Conservation (phyloP, 2,329 filamentous ascomycete species). For the Aspergillus pseudotamarii region DNA sequence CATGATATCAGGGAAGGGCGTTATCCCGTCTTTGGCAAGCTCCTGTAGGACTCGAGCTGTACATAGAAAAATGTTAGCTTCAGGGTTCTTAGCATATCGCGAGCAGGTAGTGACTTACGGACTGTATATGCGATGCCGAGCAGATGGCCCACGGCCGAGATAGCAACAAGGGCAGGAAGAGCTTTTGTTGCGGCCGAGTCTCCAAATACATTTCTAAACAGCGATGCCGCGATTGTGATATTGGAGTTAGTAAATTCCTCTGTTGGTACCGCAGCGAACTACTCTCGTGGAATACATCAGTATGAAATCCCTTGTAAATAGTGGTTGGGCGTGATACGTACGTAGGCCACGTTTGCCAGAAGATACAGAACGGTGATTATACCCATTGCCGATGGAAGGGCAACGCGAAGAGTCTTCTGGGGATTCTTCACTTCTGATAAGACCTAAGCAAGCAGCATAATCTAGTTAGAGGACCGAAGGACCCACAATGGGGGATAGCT, state of each 20-base stretch:
- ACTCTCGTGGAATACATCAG: background rate
- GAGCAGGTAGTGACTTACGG: slow-evolving; percentile 11
- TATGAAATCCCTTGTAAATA: background rate
- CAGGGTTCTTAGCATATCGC: too few relatives aligned
- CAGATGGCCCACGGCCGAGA: slow-evolving; percentile 28
- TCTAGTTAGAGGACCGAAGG: background rate
- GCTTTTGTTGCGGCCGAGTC: slow-evolving; percentile 36
- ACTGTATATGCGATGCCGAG: slow-evolving; percentile 26
- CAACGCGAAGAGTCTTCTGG: slow-evolving; percentile 56
- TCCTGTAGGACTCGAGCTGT: slow-evolving; percentile 28
- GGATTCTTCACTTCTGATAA: slow-evolving; percentile 58
- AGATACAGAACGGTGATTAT: slow-evolving; percentile 55
- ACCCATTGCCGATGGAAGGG: slow-evolving; percentile 55
- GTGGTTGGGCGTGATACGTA: background rate
- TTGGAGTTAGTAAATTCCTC: slow-evolving; percentile 55
- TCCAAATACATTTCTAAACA: slow-evolving; percentile 48
- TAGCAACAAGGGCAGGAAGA: slow-evolving; percentile 23
- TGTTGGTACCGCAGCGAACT: slow-evolving; percentile 55
- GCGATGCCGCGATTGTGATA: slow-evolving; percentile 55
- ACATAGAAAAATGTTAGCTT: background rate
- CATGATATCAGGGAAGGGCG: slow-evolving; percentile 24
- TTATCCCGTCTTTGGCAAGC: slow-evolving; percentile 28
- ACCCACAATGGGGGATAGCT: background rate
- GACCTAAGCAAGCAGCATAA: slow-evolving; percentile 33
- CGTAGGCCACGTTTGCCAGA: slow-evolving; percentile 57